Evolutionary conservation across 768 basidiomycete species (phyloP).

Genomic region (Holtermanniella nyarrowii): DNA sequence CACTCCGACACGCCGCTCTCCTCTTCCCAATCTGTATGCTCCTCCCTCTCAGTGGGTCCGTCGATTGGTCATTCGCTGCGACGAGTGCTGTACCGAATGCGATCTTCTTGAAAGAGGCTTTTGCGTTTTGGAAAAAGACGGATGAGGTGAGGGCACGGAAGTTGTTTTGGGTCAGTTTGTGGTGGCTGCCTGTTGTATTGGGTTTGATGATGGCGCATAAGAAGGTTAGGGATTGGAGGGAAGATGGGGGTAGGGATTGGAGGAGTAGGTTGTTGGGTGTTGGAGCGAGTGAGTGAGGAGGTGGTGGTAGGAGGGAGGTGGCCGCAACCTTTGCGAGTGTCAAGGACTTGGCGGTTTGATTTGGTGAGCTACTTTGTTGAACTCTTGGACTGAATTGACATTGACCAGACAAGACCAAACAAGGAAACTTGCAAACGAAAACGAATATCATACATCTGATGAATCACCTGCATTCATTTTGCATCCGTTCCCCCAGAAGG

Average conservation of each 20-base stretch:
- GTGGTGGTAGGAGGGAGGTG: not conserved
- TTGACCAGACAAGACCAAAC: too few species aligned
- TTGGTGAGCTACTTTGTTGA: too few species aligned
- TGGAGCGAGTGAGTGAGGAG: not conserved
- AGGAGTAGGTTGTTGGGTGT: constrained; percentile 5
- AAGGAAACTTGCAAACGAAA: too few species aligned
- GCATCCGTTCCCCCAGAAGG: too few species aligned
- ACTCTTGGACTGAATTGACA: too few species aligned
- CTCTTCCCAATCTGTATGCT: constrained; percentile 67
- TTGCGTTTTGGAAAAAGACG: constrained; percentile 60
- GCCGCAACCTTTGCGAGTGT: too few species aligned
- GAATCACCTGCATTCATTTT: too few species aligned
- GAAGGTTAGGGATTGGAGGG: constrained; percentile 45
- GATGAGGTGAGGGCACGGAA: constrained; percentile 52
- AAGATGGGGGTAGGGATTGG: not conserved
- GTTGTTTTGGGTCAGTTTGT: constrained; percentile 70
- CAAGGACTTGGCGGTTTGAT: too few species aligned
- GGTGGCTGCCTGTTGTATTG: constrained; percentile 81
- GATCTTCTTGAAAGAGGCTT: constrained; percentile 58
- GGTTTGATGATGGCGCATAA: constrained; percentile 94
- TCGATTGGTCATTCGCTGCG: constrained; percentile 79
- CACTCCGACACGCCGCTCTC: constrained; percentile 62
- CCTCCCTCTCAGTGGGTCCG: constrained; percentile 80
- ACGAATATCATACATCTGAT: too few species aligned
- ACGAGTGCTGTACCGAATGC: constrained; percentile 67